Evolutionary conservation across 176 grass and related monocot genomes (phyloP).

Genomic region (Otatea glauca): DNA sequence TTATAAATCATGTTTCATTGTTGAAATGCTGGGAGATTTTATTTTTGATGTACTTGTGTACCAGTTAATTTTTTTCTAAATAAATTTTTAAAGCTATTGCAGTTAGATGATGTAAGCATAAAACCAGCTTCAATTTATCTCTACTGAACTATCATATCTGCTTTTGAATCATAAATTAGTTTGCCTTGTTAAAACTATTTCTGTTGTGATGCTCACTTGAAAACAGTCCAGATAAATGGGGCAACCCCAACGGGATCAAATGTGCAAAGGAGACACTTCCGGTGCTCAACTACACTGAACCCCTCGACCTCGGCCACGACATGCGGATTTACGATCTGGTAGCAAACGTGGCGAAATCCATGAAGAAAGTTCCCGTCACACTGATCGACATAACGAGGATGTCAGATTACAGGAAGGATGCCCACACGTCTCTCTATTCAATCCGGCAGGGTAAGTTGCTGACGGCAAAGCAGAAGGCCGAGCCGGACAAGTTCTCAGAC

Average conservation of each 20-base stretch:
- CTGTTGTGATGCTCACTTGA: conserved; percentile 2
- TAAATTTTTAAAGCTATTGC: not conserved
- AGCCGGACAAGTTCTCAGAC: conserved; percentile 69
- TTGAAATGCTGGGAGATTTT: not conserved
- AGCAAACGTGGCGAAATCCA: conserved; percentile 43
- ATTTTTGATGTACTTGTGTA: not conserved
- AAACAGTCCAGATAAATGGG: conserved; percentile 65
- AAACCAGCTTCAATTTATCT: not conserved
- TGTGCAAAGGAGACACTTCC: conserved; percentile 71
- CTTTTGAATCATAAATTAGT: not conserved
- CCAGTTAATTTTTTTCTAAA: too few relatives aligned
- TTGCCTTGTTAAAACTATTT: not conserved
- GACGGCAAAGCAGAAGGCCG: conserved; percentile 66
- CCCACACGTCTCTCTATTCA: conserved; percentile 70
- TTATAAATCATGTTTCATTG: not conserved
- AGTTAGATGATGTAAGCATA: conserved; percentile 18
- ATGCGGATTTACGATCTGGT: conserved; percentile 59
- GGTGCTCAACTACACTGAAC: conserved; percentile 54
- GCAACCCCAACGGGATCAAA: conserved; percentile 71
- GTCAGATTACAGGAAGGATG: conserved; percentile 92
- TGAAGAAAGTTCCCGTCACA: conserved; percentile 55
- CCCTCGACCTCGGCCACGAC: conserved; percentile 58
- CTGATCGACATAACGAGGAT: conserved; percentile 86
- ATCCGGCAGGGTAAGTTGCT: conserved; percentile 67
- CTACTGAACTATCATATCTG: not conserved